These are phyloP conservation scores for Pichia cactophila DNA, from an alignment of 1,139 yeast species.

Conservation along the genomic window DNA sequence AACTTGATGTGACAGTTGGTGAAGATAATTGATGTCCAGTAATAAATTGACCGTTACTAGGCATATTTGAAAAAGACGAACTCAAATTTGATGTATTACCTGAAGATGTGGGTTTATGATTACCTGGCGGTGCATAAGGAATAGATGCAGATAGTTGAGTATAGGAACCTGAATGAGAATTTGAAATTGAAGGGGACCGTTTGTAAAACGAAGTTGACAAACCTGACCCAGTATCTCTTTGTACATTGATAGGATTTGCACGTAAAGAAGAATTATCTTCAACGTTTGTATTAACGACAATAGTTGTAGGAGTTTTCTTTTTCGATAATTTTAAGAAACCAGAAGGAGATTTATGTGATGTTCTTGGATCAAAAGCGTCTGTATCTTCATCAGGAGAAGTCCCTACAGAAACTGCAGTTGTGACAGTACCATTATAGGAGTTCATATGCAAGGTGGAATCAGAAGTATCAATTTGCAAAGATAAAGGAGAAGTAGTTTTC, in stretches of 20 bases:
- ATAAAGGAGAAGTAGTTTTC: conserved; percentile 10
- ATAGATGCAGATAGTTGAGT: conserved; percentile 46
- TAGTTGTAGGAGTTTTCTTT: neutral
- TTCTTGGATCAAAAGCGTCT: conserved; percentile 15
- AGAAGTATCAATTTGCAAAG: conserved; percentile 14
- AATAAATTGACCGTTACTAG: conserved; percentile 51
- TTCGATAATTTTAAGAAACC: neutral
- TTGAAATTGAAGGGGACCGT: neutral
- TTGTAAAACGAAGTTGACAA: neutral
- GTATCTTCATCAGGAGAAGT: conserved; percentile 23
- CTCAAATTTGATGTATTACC: conserved; percentile 8
- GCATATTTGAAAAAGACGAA: conserved; percentile 15
- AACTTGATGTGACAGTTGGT: conserved; percentile 46
- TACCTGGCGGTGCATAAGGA: conserved; percentile 71
- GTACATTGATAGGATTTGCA: neutral
- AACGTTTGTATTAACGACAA: neutral
- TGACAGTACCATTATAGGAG: conserved; percentile 23
- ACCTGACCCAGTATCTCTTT: neutral
- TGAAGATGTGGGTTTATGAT: conserved; percentile 26
- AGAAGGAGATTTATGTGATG: neutral
- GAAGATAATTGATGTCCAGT: conserved; percentile 59
- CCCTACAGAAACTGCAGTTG: conserved; percentile 28
- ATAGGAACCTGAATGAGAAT: conserved; percentile 31
- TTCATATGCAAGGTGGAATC: conserved; percentile 6
- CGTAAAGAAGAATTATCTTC: neutral